Percentiles rank a stretch among this genome's conserved stretches.
Evolutionary conservation across 2,329 filamentous ascomycete genomes (phyloP).

Genomic region (Xylariaceae sp.): DNA sequence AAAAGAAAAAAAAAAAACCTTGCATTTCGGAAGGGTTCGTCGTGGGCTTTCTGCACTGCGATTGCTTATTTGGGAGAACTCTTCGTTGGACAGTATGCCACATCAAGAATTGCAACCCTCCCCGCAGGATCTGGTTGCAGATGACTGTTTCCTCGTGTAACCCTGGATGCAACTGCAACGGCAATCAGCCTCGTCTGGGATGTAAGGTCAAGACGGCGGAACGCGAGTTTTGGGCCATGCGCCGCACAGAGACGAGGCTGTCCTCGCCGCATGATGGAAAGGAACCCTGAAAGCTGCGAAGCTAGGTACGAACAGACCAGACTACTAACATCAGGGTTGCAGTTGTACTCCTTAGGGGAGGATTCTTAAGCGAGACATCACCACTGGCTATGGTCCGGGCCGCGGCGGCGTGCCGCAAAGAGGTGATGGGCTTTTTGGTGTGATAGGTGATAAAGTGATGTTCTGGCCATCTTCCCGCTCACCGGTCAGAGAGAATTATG

Average conservation of each 20-base stretch:
- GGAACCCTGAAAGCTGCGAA: conserved; percentile 2
- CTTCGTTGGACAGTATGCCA: conserved; percentile 7
- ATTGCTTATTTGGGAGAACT: conserved; percentile 13
- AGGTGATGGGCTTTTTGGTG: conserved; percentile 12
- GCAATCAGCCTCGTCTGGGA: conserved; percentile 19
- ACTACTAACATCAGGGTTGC: conserved; percentile 17
- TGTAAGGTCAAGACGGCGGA: conserved; percentile 11
- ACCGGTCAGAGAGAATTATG: conserved; percentile 22
- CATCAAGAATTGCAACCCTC: conserved; percentile 21
- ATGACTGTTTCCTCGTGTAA: conserved; percentile 21
- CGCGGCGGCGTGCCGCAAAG: conserved; percentile 26
- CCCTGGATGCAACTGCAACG: conserved; percentile 12
- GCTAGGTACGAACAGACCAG: conserved; percentile 7
- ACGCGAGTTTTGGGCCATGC: conserved; percentile 1
- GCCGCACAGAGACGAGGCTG: conserved; percentile 17
- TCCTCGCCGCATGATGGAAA: conserved; percentile 12
- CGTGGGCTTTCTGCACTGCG: conserved; percentile 3
- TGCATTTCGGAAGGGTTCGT: background rate
- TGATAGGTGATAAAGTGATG: conserved; percentile 20
- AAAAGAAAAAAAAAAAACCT: background rate
- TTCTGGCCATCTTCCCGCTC: conserved; percentile 23
- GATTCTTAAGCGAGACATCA: conserved; percentile 12
- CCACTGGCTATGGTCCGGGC: conserved; percentile 15
- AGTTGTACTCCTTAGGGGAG: conserved; percentile 8
- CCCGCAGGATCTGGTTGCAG: conserved; percentile 14